A percentile compares a stretch with the other conserved stretches of the same genome.
These are phyloP conservation scores for Leishmania arabica DNA, from an alignment of 208 protist species.

Conservation along the genomic window DNA sequence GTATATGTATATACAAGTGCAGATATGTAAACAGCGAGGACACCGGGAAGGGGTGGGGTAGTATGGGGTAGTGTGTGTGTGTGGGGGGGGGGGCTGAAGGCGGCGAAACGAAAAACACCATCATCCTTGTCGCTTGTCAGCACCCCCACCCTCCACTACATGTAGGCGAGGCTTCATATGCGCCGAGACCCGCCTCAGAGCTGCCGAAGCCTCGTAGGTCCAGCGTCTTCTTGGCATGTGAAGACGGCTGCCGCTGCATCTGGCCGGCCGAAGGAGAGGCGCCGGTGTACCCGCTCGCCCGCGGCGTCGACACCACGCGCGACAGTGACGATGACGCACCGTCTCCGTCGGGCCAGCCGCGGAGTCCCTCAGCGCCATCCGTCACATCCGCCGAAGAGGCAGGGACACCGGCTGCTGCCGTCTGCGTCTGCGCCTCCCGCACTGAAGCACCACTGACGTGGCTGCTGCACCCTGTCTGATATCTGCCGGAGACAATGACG, in stretches of 20 bases:
- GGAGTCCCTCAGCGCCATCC: neutral
- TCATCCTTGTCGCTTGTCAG: neutral
- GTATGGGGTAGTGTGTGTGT: neutral
- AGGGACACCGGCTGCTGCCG: conserved; percentile 14
- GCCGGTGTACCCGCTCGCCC: neutral
- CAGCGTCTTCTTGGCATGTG: conserved; percentile 19
- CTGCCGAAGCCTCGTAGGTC: conserved; percentile 50
- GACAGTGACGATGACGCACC: neutral
- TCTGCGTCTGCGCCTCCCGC: conserved; percentile 14
- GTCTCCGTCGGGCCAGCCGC: neutral
- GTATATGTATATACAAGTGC: neutral
- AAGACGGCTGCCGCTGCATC: neutral
- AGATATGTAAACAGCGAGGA: neutral
- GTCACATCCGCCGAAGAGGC: conserved; percentile 7
- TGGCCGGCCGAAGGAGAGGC: neutral
- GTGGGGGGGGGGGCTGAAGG: neutral
- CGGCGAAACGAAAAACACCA: neutral
- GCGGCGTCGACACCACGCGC: neutral
- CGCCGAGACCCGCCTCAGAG: neutral
- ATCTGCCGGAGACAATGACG: neutral
- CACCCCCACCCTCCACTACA: conserved; percentile 9
- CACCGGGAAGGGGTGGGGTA: neutral
- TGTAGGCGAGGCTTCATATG: neutral
- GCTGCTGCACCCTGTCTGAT: neutral
- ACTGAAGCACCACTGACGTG: neutral